phyloP scores from a whole-genome alignment of 345 rosid species.

The Rhodamnia argentea region DNA sequence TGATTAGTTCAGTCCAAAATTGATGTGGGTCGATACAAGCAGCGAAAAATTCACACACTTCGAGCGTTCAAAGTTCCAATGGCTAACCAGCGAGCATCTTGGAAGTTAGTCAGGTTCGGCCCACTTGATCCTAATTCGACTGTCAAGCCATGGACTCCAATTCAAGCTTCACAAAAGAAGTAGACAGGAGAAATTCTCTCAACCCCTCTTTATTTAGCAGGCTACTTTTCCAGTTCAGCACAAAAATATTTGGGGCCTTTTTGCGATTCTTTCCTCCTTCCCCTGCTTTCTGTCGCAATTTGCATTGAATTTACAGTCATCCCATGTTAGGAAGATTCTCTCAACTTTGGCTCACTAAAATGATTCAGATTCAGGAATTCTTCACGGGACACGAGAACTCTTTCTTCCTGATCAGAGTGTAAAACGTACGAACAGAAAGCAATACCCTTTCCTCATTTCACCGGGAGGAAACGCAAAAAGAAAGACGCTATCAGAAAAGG shows the following conservation, averaged over 20 bases:
- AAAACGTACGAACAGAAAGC: not conserved
- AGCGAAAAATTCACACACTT: not conserved
- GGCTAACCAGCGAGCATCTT: not conserved
- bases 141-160: not conserved
- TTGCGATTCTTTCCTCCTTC: not conserved
- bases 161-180: not conserved
- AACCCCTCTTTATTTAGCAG: not conserved
- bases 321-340: not conserved
- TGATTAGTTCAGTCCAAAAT: not conserved
- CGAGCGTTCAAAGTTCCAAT: not conserved
- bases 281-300: not conserved
- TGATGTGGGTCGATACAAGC: not conserved
- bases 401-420: not conserved
- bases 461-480: not conserved
- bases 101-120: not conserved
- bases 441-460: not conserved
- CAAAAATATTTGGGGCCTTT: not conserved
- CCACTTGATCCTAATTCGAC: not conserved
- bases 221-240: not conserved
- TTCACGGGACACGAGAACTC: not conserved
- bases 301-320: not conserved
- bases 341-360: not conserved
- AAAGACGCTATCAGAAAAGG: not conserved
- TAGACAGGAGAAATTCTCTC: not conserved
- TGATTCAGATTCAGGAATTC: not conserved